These are phyloP conservation scores for Lippia alba DNA, from an alignment of 305 asterid genomes.

Conservation along the genomic window DNA sequence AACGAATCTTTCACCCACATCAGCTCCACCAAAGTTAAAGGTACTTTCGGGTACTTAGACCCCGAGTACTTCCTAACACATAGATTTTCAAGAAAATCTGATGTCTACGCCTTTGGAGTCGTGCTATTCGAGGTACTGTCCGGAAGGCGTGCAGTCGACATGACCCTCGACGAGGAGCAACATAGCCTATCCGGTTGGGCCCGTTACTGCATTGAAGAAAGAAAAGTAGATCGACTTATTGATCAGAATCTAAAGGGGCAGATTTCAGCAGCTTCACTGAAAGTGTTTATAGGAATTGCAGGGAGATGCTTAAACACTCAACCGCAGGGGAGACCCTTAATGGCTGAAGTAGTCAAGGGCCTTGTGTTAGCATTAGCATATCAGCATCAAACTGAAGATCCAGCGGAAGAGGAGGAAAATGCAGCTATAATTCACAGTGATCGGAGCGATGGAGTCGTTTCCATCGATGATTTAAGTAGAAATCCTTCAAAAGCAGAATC, in stretches of 20 bases:
- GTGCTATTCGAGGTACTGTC: conserved; percentile 70
- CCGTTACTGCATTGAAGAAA: conserved; percentile 59
- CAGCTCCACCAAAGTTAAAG: conserved; percentile 66
- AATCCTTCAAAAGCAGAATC: conserved; percentile 43
- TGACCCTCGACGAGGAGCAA: conserved; percentile 60
- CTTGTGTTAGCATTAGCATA: conserved; percentile 60
- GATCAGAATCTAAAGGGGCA: conserved; percentile 51
- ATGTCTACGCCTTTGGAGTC: conserved; percentile 76
- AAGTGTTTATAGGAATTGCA: conserved; percentile 60
- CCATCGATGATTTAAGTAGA: conserved; percentile 48
- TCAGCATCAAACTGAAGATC: conserved; percentile 47
- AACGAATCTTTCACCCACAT: conserved; percentile 62
- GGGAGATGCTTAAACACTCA: conserved; percentile 61
- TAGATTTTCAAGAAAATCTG: conserved; percentile 65
- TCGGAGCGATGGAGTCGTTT: conserved; percentile 53
- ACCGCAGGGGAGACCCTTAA: conserved; percentile 69
- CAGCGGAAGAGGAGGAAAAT: conserved; percentile 44
- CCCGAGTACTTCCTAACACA: conserved; percentile 63
- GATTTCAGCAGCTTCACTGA: conserved; percentile 57
- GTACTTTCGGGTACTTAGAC: conserved; percentile 72
- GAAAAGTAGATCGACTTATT: conserved; percentile 54
- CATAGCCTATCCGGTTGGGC: conserved; percentile 74
- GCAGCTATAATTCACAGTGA: conserved; percentile 44
- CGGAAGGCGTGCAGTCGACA: conserved; percentile 63
- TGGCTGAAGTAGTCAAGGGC: conserved; percentile 64